These are phyloP conservation scores for Bryum argenteum DNA, from an alignment of 225 moss, liverwort and hornwort species.

Conservation along the genomic window DNA sequence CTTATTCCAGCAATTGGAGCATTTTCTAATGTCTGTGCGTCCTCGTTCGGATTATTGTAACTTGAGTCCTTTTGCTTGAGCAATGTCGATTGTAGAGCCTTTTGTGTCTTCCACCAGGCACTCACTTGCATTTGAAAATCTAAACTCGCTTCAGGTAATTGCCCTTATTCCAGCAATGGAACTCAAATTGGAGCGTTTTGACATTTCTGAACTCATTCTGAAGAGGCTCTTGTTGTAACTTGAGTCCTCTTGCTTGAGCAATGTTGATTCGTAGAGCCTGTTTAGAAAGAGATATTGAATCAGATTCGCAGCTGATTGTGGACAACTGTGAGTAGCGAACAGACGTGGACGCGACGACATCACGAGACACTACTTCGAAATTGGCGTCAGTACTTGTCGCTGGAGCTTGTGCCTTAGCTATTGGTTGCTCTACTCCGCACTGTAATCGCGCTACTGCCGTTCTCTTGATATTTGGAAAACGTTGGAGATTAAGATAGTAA, in stretches of 20 bases:
- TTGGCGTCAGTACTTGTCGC: slow-evolving; percentile 43
- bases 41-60: too few relatives aligned
- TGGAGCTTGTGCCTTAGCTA: slow-evolving; percentile 43
- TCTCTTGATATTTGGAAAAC: neutral
- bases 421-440: slow-evolving; percentile 37
- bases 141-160: neutral
- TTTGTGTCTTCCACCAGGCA: slow-evolving; percentile 29
- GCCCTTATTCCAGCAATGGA: neutral
- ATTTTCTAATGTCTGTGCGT: neutral
- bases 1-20: neutral
- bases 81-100: too few relatives aligned
- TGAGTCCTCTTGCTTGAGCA: too few relatives aligned
- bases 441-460: slow-evolving; percentile 28
- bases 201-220: too few relatives aligned
- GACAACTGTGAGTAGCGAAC: slow-evolving; percentile 27
- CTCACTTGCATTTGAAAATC: neutral
- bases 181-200: too few relatives aligned
- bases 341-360: slow-evolving; percentile 15
- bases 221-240: too few relatives aligned
- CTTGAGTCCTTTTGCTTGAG: too few relatives aligned
- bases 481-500: too few relatives aligned
- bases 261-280: neutral
- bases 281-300: neutral
- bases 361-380: slow-evolving; percentile 18
- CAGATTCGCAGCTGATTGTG: slow-evolving; percentile 1